Evolutionary conservation across 176 grass and related monocot species (phyloP).

Genomic region (Oryza brachyantha): DNA sequence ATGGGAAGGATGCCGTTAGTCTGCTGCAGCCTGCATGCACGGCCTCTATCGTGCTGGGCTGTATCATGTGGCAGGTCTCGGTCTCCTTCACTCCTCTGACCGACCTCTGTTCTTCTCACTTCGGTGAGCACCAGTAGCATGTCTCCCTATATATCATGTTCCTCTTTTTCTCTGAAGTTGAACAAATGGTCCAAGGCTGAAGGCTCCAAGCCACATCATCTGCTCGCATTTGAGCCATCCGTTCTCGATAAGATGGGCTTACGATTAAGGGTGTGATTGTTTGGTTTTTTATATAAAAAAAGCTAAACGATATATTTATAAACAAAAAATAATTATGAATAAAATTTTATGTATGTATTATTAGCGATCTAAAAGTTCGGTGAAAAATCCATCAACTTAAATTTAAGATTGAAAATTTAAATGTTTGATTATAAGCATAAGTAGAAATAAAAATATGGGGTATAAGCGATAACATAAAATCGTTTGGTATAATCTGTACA

Average conservation of each 20-base stretch:
- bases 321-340: too few species aligned
- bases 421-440: too few species aligned
- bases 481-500: neutral
- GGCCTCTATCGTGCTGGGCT: neutral
- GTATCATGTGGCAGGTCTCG: neutral
- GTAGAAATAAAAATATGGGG: too few species aligned
- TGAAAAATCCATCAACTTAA: too few species aligned
- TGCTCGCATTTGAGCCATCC: conserved; percentile 1
- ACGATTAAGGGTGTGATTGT: too few species aligned
- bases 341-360: too few species aligned
- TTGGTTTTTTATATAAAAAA: too few species aligned
- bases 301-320: too few species aligned
- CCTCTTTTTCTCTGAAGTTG: neutral
- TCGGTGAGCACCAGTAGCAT: neutral
- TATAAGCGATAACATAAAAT: too few species aligned
- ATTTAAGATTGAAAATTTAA: too few species aligned
- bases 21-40: conserved; percentile 2
- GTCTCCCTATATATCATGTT: neutral
- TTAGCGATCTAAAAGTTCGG: too few species aligned
- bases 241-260: neutral
- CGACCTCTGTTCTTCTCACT: neutral
- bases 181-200: neutral
- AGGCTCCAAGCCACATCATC: neutral
- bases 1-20: conserved; percentile 27
- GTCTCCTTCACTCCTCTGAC: neutral